Evolutionary conservation across 345 rosid species (phyloP).

Genomic region (Populus alba): DNA sequence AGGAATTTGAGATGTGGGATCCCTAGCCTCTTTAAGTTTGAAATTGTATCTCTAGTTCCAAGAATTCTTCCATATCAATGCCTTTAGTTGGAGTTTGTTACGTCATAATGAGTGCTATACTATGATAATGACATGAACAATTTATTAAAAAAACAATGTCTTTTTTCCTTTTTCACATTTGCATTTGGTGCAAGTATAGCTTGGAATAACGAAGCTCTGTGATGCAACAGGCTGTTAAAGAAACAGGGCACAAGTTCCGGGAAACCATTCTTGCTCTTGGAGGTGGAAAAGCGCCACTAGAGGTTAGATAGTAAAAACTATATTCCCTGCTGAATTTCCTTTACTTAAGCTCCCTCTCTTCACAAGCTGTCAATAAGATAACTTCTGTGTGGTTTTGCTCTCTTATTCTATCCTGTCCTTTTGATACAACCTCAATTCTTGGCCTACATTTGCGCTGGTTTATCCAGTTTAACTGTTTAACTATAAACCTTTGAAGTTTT

Average conservation of each 20-base stretch:
- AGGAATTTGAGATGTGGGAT: too few relatives aligned
- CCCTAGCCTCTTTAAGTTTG: too few relatives aligned
- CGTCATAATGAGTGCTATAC: not conserved
- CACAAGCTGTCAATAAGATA: not conserved
- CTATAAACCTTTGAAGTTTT: too few relatives aligned
- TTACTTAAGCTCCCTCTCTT: not conserved
- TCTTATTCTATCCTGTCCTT: too few relatives aligned
- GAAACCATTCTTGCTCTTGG: conserved; percentile 91
- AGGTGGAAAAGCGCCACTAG: conserved; percentile 81
- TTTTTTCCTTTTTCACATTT: not conserved
- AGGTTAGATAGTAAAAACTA: conserved; percentile 39
- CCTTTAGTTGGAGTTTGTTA: not conserved
- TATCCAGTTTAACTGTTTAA: too few relatives aligned
- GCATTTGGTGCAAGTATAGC: not conserved
- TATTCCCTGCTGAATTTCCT: not conserved
- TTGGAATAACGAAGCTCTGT: conserved; percentile 3
- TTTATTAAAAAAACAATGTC: too few relatives aligned
- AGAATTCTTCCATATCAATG: not conserved
- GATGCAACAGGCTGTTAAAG: conserved; percentile 67
- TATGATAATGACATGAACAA: not conserved
- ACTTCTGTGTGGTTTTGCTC: not conserved
- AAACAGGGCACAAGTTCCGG: conserved; percentile 69
- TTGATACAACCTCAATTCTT: too few relatives aligned
- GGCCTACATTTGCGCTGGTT: too few relatives aligned
- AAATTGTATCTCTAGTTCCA: not conserved